Conservation (phyloP, 768 basidiomycete genomes). For the Termitomyces sp. region DNA sequence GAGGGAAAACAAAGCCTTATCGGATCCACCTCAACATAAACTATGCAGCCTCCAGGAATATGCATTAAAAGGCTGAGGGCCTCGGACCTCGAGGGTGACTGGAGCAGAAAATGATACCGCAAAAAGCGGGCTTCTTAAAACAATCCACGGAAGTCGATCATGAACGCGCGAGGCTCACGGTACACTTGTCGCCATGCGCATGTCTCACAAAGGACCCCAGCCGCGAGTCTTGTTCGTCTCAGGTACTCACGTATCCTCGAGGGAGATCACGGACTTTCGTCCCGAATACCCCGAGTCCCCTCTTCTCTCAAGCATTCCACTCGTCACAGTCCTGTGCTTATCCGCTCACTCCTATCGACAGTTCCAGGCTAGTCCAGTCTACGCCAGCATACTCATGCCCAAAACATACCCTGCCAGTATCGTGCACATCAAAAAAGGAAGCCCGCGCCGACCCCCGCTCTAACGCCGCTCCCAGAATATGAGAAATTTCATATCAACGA, state of each 20-base stretch:
- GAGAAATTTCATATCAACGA: not conserved
- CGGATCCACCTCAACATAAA: not conserved
- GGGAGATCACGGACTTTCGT: not conserved
- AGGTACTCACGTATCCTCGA: not conserved
- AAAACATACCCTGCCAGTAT: not conserved
- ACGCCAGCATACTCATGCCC: not conserved
- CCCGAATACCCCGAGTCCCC: not conserved
- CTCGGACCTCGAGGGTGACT: not conserved
- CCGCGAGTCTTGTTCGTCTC: not conserved
- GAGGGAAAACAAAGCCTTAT: not conserved
- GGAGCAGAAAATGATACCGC: not conserved
- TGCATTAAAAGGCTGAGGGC: not conserved
- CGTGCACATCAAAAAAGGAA: not conserved
- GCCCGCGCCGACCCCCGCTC: not conserved
- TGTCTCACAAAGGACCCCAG: not conserved
- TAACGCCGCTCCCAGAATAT: not conserved
- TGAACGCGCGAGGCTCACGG: not conserved
- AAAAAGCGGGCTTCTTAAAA: slow-evolving; percentile 4
- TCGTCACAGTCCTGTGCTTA: not conserved
- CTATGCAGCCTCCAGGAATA: not conserved
- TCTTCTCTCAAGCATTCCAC: not conserved
- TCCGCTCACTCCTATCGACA: not conserved
- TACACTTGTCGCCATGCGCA: not conserved
- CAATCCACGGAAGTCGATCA: slow-evolving; percentile 8
- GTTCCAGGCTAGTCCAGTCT: not conserved